Base-by-base conservation (phyloP, 495 filamentous ascomycete species). In the Usnea hakonensis region DNA sequence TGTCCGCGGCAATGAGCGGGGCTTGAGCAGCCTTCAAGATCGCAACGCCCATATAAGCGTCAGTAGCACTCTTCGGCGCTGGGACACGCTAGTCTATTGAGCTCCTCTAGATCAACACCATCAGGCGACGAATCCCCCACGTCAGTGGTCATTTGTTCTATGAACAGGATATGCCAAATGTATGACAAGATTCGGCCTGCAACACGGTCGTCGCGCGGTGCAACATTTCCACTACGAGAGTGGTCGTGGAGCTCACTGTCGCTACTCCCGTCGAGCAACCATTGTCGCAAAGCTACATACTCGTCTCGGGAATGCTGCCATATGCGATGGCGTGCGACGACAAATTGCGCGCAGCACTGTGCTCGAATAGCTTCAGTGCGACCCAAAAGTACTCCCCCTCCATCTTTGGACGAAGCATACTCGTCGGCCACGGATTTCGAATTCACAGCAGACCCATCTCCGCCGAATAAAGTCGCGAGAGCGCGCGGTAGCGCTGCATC, bases 51-150 rank as follows among this genome's bases (percentile, higher is more conserved):
- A 68, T 78, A 78, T 19, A 78, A 57, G 7, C 74, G 73, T 71
- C 76, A 78, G 67, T 78, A 78, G 46, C 76, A 78, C 1, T 77
- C 75, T 19, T 69, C 59, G 2, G 75, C 76, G 57, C 58, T 66
- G 17, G 76, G 76, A 64, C 76, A 78, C 35, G 75, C 71, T 41
- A 65, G 62, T 26, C 50, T 41, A 65, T 78, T 77, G 28, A 78
- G 62, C n/a, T 63, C 57, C 61, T 77, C 73, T 28, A 86, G 71
- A 36, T 79, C 72, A 35, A 80, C 69, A 21, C 72, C 74, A 4
- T 36, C 60, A 87, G 21, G 11, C 14, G 14, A 19, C 38, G 38
- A 41, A 3, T 19, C 19, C 38, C 5, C 14, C 3, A 17, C 38
- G 38, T 19, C 19, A 41, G 38, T 17, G 16, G 16, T 17, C 21